Base-by-base conservation (phyloP, 306 rosid species). In the Hippophae gyantsensis region DNA sequence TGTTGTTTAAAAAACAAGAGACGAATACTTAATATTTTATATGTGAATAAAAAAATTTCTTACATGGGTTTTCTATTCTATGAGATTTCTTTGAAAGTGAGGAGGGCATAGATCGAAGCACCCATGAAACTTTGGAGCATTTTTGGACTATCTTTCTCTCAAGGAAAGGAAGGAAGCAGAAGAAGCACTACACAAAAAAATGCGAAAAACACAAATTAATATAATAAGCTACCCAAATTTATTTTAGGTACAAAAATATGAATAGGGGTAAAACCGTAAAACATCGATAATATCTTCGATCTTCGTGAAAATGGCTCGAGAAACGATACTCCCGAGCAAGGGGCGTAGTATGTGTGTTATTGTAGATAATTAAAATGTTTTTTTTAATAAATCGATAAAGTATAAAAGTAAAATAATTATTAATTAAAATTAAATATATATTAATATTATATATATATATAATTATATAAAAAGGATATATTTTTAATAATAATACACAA, bases 91-190 rank as follows among this genome's bases (percentile, higher is more conserved):
- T 65, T 54, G 84, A 76, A 63, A 73, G 63, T 59, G 80, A 61
- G 61, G 61, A 72, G 57, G 74, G 60, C 60, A 73, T 14, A 55
- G 89, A 82, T 80, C 84, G 78, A 79, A 82, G 82, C 82, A 67
- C 61, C 74, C 81, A 79, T 73, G 52, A 43, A 71, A 64, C 59
- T 48, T 72, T 65, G 77, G 57, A 76, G 78, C 78, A 53, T 75
- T 18, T 73, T 42, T 63, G 69, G 69, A 54, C 64, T 68, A 74
- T 58, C 70, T 71, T 51, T 69, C 52, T 61, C 54, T 67, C 14
- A 13, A 68, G 53, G 71, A 72, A 69, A 74, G 72, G n/a, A 13
- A 68, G 53, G 71, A 72, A 69, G 76, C 75, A 62, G 13, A 53
- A 60, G 10, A 52, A 42, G 48, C 48, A 70, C 42, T 64, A 53